These are phyloP conservation scores for Exophiala calicioides DNA, from an alignment of 2,329 filamentous ascomycete species.

Conservation along the genomic window DNA sequence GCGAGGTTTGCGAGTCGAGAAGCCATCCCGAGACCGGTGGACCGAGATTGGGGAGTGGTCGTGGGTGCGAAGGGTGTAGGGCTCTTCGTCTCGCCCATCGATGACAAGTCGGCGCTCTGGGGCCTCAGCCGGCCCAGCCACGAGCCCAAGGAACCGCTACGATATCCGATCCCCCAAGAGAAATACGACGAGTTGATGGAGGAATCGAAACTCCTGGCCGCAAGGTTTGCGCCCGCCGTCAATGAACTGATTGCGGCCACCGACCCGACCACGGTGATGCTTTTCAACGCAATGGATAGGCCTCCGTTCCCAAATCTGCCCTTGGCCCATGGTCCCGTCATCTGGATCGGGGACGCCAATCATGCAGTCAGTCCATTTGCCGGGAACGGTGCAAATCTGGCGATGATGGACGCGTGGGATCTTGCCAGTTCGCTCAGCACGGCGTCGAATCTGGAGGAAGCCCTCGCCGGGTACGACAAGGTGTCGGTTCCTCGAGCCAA, in stretches of 20 bases:
- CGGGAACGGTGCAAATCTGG: conserved; percentile 53
- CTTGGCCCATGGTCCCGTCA: conserved; percentile 32
- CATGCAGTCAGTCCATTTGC: conserved; percentile 54
- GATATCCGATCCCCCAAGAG: conserved; percentile 20
- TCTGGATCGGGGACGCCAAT: conserved; percentile 55
- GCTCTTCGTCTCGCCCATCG: conserved; percentile 50
- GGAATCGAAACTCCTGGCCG: conserved; percentile 36
- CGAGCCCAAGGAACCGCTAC: conserved; percentile 16
- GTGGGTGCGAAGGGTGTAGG: conserved; percentile 43
- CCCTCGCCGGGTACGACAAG: conserved; percentile 40
- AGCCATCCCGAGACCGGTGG: conserved; percentile 35
- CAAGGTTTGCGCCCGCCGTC: conserved; percentile 44
- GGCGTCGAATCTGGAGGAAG: conserved; percentile 30
- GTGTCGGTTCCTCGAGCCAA: conserved; percentile 37
- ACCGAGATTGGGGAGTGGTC: conserved; percentile 46
- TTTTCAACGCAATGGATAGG: conserved; percentile 50
- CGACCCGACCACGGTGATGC: conserved; percentile 40
- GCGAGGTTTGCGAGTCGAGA: conserved; percentile 38
- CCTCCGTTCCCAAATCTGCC: conserved; percentile 44
- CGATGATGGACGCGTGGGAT: conserved; percentile 51
- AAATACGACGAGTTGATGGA: conserved; percentile 18
- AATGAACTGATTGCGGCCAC: conserved; percentile 43
- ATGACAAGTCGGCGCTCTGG: conserved; percentile 47
- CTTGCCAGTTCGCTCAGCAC: conserved; percentile 45
- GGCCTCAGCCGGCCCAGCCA: conserved; percentile 38